These are phyloP conservation scores for Cytospora piceicola DNA, from an alignment of 2,329 filamentous ascomycete genomes.

Conservation along the genomic window DNA sequence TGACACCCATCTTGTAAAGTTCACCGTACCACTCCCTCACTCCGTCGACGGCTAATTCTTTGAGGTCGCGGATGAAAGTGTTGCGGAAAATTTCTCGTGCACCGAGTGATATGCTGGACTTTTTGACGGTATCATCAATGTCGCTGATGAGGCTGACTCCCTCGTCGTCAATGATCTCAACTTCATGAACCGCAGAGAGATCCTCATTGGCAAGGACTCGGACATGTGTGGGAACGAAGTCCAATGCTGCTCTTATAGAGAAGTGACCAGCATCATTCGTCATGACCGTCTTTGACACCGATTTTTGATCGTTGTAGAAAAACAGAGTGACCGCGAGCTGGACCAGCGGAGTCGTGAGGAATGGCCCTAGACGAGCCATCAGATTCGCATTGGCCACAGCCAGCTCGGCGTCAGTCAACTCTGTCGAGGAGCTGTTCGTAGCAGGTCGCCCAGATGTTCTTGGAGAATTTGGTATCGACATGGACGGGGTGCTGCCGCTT, in stretches of 20 bases:
- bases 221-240: slow-evolving; percentile 89
- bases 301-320: slow-evolving; percentile 86
- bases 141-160: slow-evolving; percentile 96
- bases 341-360: slow-evolving; percentile 81
- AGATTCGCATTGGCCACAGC: slow-evolving; percentile 81
- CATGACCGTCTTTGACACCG: slow-evolving; percentile 79
- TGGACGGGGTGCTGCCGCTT: slow-evolving; percentile 40
- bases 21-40: slow-evolving; percentile 87
- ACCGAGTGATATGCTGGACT: slow-evolving; percentile 85
- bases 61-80: slow-evolving; percentile 86
- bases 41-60: slow-evolving; percentile 80
- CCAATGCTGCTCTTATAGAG: slow-evolving; percentile 73
- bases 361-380: slow-evolving; percentile 85
- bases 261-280: slow-evolving; percentile 94
- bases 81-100: slow-evolving; percentile 95
- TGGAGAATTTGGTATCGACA: slow-evolving; percentile 50
- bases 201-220: slow-evolving; percentile 84
- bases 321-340: slow-evolving; percentile 85
- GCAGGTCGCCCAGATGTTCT: slow-evolving; percentile 45
- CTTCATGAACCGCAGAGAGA: slow-evolving; percentile 77
- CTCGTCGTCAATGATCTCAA: slow-evolving; percentile 74
- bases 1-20: slow-evolving; percentile 79
- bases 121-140: slow-evolving; percentile 96
- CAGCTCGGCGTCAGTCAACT: slow-evolving; percentile 78
- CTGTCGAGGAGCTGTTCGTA: slow-evolving; percentile 41